phyloP scores from a whole-genome alignment of 2,329 filamentous ascomycete species.

The Gnomoniopsis smithogilvyi region DNA sequence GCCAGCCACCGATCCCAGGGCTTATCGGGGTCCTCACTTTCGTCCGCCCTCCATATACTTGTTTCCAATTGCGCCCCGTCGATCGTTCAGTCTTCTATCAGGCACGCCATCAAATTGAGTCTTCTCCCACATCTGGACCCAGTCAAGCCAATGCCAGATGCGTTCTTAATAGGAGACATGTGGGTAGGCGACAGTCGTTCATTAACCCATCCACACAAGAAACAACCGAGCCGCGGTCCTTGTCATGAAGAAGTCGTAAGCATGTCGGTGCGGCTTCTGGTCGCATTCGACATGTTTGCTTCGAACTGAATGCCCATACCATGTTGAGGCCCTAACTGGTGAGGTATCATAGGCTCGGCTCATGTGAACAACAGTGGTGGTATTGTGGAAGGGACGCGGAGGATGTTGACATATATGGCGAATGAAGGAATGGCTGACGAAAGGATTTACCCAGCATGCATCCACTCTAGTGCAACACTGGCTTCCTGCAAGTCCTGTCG shows the following conservation, averaged over 20 bases:
- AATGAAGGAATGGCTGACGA: neutral
- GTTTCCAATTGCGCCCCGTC: slow-evolving; percentile 14
- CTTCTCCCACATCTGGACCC: slow-evolving; percentile 1
- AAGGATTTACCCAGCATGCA: slow-evolving; percentile 21
- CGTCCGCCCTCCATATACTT: slow-evolving; percentile 8
- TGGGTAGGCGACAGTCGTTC: neutral
- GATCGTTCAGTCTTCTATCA: slow-evolving; percentile 13
- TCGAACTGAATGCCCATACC: neutral
- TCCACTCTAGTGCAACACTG: slow-evolving; percentile 24
- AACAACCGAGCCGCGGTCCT: neutral
- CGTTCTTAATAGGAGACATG: neutral
- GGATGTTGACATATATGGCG: neutral
- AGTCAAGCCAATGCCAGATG: neutral
- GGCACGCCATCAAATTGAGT: neutral
- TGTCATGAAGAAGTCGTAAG: neutral
- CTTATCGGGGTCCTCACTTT: slow-evolving; percentile 13
- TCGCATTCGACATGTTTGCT: slow-evolving; percentile 2
- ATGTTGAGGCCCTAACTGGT: neutral
- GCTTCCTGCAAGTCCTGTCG: slow-evolving; percentile 24
- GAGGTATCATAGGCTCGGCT: slow-evolving; percentile 26
- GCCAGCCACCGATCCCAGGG: slow-evolving; percentile 25
- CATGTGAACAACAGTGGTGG: neutral
- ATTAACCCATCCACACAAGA: neutral
- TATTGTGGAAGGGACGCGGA: neutral
- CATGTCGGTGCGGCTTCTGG: neutral